Percentiles rank a stretch among this genome's conserved stretches.
phyloP scores from a whole-genome alignment of 75 land plant species.

The Pinus albicaulis region DNA sequence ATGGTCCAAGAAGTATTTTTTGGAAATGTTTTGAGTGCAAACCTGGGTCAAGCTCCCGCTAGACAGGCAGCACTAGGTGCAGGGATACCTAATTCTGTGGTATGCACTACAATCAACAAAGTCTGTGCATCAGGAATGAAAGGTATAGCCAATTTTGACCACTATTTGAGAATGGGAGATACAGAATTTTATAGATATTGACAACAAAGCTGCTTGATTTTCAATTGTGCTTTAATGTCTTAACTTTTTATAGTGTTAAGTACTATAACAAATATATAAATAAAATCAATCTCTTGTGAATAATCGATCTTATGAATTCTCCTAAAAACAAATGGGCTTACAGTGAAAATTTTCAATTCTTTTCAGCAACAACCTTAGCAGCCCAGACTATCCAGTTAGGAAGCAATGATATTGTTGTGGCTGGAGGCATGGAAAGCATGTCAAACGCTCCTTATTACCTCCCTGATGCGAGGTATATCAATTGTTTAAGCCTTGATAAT shows the following conservation, averaged over 20 bases:
- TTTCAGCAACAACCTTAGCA: constrained; percentile 74
- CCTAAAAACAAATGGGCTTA: background rate
- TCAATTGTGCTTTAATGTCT: background rate
- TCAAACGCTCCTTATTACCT: constrained; percentile 93
- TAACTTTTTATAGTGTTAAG: background rate
- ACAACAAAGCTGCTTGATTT: background rate
- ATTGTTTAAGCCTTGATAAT: background rate
- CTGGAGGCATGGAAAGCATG: constrained; percentile 99
- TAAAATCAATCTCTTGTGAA: background rate
- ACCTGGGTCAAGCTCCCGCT: constrained; percentile 96
- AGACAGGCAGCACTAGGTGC: constrained; percentile 97
- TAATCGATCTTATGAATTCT: background rate
- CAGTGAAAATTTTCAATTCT: background rate
- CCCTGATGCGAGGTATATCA: constrained; percentile 59
- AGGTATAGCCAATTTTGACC: constrained; percentile 34
- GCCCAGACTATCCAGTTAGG: constrained; percentile 87
- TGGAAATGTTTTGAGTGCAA: constrained; percentile 96
- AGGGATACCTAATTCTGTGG: constrained; percentile 70
- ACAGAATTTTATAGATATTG: background rate
- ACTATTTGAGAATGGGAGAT: background rate
- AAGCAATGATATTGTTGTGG: constrained; percentile 83
- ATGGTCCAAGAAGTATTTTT: constrained; percentile 91
- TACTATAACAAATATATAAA: background rate
- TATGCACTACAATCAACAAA: constrained; percentile 94
- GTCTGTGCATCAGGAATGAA: constrained; percentile 98